Evolutionary conservation across 495 filamentous ascomycete genomes (phyloP), one percentile per base, ranked within the genome.

Genomic region (Pyrenopolyporus hunteri): DNA sequence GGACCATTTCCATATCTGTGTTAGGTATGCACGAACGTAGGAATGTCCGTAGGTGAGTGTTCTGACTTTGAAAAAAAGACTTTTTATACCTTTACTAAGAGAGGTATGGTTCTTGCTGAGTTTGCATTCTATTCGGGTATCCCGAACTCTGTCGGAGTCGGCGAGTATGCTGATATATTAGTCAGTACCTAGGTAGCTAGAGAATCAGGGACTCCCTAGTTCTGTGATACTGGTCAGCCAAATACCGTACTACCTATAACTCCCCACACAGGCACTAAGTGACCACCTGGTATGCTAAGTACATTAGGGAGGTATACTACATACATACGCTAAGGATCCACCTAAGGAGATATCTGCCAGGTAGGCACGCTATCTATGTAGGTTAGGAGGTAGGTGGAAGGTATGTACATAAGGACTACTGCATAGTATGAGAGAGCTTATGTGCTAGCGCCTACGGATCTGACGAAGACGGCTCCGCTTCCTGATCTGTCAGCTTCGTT

Each of bases 381-480:
- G n/a, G n/a, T n/a, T n/a, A n/a, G n/a, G n/a, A n/a, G n/a, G n/a
- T n/a, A n/a, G n/a, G n/a, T n/a, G n/a, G n/a, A n/a, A n/a, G n/a
- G n/a, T n/a, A n/a, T n/a, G n/a, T n/a, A n/a, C n/a, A n/a, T n/a
- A n/a, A n/a, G n/a, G n/a, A n/a, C n/a, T n/a, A n/a, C n/a, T n/a
- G n/a, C n/a, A n/a, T n/a, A 29, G 19, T 26, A 23, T 45, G 28
- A 45, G 42, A 23, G 42, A 45, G 13, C n/a, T 4, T 10, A 5
- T n/a, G n/a, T n/a, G n/a, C 17, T 46, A 54, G 43, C 19, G 58
- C 13, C 37, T 13, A 26, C 37, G 44, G 43, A 49, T 57, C 59
- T 43, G 47, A 54, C 53, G 47, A 48, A 28, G 29, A 43, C 53
- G 60, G 43, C 45, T 64, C 47, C 48, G 60, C 42, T 64, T 28